These are phyloP conservation scores for Colletotrichum truncatum DNA, from an alignment of 2,329 filamentous ascomycete species.

Conservation along the genomic window DNA sequence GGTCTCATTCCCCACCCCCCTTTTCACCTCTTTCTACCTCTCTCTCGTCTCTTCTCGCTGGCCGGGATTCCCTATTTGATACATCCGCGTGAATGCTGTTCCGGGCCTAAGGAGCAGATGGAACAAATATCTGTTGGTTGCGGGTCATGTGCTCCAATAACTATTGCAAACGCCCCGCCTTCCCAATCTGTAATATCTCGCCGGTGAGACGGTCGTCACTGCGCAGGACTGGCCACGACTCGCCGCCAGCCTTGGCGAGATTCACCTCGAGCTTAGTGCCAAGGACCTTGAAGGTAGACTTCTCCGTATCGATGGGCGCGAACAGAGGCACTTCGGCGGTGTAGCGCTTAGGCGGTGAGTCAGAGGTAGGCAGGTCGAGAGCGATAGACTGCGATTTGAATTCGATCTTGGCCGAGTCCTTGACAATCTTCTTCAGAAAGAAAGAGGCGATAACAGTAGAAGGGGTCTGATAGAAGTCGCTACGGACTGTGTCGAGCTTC, in stretches of 20 bases:
- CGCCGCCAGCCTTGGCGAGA: constrained; percentile 75
- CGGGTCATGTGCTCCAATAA: neutral
- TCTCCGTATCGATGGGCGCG: constrained; percentile 77
- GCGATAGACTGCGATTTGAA: constrained; percentile 72
- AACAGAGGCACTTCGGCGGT: constrained; percentile 78
- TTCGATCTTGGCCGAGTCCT: constrained; percentile 76
- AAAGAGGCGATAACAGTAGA: constrained; percentile 87
- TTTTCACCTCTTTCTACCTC: neutral
- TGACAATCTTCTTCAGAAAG: constrained; percentile 97
- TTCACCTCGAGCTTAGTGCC: constrained; percentile 89
- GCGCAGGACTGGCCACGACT: constrained; percentile 86
- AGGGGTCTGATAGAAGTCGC: constrained; percentile 95
- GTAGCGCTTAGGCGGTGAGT: constrained; percentile 82
- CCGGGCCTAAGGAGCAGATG: neutral
- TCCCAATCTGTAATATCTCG: constrained; percentile 90
- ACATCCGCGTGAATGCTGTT: constrained; percentile 1
- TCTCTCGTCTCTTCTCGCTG: neutral
- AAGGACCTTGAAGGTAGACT: constrained; percentile 82
- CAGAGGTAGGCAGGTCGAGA: constrained; percentile 86
- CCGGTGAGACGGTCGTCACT: constrained; percentile 75
- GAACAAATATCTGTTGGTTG: neutral
- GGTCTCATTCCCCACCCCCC: neutral
- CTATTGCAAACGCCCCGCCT: constrained; percentile 66
- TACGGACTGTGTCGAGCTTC: constrained; percentile 78
- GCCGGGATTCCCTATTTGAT: neutral